phyloP scores from a whole-genome alignment of 331 rosid genomes.

The Malus hybrid region DNA sequence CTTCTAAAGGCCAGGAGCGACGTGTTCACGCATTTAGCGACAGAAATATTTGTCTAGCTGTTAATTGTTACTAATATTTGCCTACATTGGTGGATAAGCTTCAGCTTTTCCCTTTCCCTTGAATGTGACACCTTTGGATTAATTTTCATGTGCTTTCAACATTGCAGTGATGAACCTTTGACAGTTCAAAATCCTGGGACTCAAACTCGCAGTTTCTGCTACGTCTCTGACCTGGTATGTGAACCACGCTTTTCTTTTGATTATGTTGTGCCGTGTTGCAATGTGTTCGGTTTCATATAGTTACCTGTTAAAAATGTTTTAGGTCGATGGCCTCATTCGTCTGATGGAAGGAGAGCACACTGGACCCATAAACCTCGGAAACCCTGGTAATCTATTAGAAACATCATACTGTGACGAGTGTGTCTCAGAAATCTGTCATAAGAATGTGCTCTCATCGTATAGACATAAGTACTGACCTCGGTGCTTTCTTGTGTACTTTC shows the following conservation, averaged over 20 bases:
- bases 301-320: slow-evolving; percentile 9
- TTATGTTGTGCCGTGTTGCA: background rate
- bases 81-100: background rate
- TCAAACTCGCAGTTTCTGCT: slow-evolving; percentile 95
- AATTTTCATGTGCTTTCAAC: slow-evolving; percentile 13
- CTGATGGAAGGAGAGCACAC: slow-evolving; percentile 86
- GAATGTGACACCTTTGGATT: background rate
- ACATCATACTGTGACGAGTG: background rate
- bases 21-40: background rate
- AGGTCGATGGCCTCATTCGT: slow-evolving; percentile 91
- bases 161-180: slow-evolving; percentile 63
- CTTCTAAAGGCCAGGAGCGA: background rate
- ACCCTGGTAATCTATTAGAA: slow-evolving; percentile 47
- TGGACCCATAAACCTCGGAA: slow-evolving; percentile 96
- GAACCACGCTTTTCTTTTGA: background rate
- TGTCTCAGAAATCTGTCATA: background rate
- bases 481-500: slow-evolving; percentile 8
- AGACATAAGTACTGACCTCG: background rate
- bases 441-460: background rate
- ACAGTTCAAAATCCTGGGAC: slow-evolving; percentile 94
- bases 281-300: background rate
- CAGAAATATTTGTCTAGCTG: background rate
- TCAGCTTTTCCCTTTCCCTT: background rate
- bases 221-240: slow-evolving; percentile 82
- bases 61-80: background rate